Conservation (phyloP, 1,284 basidiomycete species). For the Ustilago shanxiensis region DNA sequence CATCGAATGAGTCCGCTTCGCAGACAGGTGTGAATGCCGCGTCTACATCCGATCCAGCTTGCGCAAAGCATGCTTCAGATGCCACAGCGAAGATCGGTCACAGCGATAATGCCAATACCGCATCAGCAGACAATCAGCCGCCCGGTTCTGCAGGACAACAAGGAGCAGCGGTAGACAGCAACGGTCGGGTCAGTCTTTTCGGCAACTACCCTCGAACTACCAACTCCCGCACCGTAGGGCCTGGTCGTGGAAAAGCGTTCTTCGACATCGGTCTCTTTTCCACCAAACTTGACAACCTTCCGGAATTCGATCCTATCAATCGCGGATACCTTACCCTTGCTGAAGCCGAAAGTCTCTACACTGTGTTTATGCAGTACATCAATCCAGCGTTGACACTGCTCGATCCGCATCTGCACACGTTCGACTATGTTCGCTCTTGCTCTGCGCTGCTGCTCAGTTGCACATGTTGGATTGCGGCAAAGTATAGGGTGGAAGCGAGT, state of each 20-base stretch:
- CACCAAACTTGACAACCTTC: slow-evolving; percentile 45
- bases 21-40: not conserved
- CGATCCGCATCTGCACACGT: slow-evolving; percentile 55
- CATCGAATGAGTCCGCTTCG: not conserved
- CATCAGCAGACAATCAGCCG: not conserved
- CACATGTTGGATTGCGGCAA: slow-evolving; percentile 52
- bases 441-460: slow-evolving; percentile 50
- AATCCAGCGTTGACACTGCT: slow-evolving; percentile 55
- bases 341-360: slow-evolving; percentile 42
- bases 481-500: slow-evolving; percentile 40
- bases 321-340: slow-evolving; percentile 37
- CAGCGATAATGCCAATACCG: not conserved
- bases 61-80: not conserved
- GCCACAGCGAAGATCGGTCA: not conserved
- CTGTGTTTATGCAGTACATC: slow-evolving; percentile 47
- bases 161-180: slow-evolving; percentile 4
- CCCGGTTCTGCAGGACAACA: not conserved
- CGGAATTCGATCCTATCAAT: slow-evolving; percentile 52
- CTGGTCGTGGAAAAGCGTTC: slow-evolving; percentile 47
- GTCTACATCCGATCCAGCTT: not conserved
- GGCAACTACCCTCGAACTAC: slow-evolving; percentile 26
- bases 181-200: slow-evolving; percentile 22
- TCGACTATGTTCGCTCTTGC: slow-evolving; percentile 46
- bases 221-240: slow-evolving; percentile 40
- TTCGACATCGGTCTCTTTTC: slow-evolving; percentile 50